Evolutionary conservation across 192 early-diverging fungal species (phyloP).

Genomic region (Umbelopsis ramanniana): DNA sequence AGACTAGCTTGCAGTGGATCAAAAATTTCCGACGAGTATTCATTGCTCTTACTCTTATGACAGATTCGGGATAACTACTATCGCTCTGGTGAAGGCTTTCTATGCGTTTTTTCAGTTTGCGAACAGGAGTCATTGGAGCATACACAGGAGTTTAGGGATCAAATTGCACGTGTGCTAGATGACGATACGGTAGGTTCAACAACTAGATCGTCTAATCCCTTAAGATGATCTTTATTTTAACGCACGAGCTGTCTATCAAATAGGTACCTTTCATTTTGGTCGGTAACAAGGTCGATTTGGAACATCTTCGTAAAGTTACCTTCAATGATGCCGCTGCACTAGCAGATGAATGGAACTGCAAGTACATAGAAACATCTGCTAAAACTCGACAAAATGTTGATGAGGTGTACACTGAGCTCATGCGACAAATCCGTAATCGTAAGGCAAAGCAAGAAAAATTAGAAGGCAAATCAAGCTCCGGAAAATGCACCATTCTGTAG

Average conservation of each 20-base stretch:
- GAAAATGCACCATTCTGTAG: conserved; percentile 19
- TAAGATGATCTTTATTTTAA: not conserved
- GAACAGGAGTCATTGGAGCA: conserved; percentile 80
- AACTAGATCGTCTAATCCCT: not conserved
- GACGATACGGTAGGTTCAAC: conserved; percentile 60
- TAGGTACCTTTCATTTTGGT: conserved; percentile 78
- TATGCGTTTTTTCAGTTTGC: conserved; percentile 81
- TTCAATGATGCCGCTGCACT: conserved; percentile 54
- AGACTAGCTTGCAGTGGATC: not conserved
- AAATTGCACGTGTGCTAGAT: conserved; percentile 81
- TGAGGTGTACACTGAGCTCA: conserved; percentile 71
- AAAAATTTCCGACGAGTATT: not conserved
- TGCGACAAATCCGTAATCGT: conserved; percentile 74
- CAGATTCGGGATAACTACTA: conserved; percentile 85
- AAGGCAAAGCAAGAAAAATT: conserved; percentile 46
- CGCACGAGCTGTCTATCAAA: too few species aligned
- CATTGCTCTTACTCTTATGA: not conserved
- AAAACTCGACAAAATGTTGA: conserved; percentile 81
- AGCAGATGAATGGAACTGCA: conserved; percentile 67
- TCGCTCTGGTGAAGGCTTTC: conserved; percentile 80
- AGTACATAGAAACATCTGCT: conserved; percentile 71
- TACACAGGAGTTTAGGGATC: conserved; percentile 83
- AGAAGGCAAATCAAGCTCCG: conserved; percentile 18
- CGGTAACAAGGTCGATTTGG: conserved; percentile 77
- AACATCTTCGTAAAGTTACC: conserved; percentile 61